A percentile compares a stretch with the other conserved stretches of the same genome.
These are phyloP conservation scores for Rhodotorula graminis DNA, from an alignment of 768 basidiomycete genomes.

Conservation along the genomic window DNA sequence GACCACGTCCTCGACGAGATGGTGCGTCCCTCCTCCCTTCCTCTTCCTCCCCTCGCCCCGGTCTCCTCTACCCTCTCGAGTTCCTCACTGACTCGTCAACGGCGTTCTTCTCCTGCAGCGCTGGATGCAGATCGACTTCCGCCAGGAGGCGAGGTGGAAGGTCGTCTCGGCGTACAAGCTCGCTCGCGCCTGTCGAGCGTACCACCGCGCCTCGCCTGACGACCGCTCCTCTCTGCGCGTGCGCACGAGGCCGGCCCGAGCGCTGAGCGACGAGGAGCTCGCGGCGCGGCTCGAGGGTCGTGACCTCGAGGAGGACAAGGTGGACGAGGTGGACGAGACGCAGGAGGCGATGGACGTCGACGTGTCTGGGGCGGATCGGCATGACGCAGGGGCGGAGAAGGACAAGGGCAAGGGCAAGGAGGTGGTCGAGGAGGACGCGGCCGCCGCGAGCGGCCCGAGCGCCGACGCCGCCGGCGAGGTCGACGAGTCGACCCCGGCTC, in stretches of 20 bases:
- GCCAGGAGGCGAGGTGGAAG: constrained; percentile 92
- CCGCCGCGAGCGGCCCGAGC: constrained; percentile 48
- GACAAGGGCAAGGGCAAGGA: constrained; percentile 48
- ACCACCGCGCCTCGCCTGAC: constrained; percentile 69
- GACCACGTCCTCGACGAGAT: constrained; percentile 95
- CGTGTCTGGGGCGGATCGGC: constrained; percentile 36
- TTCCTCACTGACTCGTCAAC: background rate
- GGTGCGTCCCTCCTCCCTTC: constrained; percentile 52
- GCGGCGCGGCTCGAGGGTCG: constrained; percentile 29
- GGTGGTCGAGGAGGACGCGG: constrained; percentile 53
- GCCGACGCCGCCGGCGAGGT: constrained; percentile 46
- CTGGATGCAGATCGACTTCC: constrained; percentile 95
- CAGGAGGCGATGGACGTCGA: constrained; percentile 16
- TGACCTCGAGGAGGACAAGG: constrained; percentile 1
- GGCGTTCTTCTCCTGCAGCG: constrained; percentile 54
- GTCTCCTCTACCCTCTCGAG: background rate
- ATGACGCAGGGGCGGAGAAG: constrained; percentile 46
- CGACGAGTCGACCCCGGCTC: constrained; percentile 26
- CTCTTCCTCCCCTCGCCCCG: background rate
- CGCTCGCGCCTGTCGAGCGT: constrained; percentile 75
- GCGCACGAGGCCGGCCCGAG: constrained; percentile 41
- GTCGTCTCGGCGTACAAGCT: constrained; percentile 74
- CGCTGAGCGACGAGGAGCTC: constrained; percentile 52
- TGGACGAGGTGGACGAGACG: constrained; percentile 14
- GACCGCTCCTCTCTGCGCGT: constrained; percentile 62